These are phyloP conservation scores for Polygonum maritimum DNA, from an alignment of 148 eudicot species.

Conservation along the genomic window DNA sequence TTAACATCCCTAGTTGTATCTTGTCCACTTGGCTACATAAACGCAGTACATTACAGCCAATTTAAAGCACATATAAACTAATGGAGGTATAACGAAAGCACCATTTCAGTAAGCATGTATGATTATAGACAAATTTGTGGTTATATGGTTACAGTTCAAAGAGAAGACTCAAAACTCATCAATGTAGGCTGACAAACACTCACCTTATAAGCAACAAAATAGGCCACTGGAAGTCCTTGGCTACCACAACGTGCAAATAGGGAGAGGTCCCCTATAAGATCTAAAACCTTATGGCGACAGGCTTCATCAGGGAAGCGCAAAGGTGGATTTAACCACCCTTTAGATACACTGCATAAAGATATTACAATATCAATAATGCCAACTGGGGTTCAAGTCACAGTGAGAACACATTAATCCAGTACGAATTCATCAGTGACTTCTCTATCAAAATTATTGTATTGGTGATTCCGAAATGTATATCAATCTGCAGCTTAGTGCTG, in stretches of 20 bases:
- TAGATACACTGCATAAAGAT: constrained; percentile 35
- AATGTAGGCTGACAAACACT: constrained; percentile 2
- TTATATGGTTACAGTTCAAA: not conserved
- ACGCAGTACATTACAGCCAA: not conserved
- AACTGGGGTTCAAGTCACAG: not conserved
- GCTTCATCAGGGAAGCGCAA: constrained; percentile 65
- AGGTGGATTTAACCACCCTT: constrained; percentile 87
- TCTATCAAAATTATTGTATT: not conserved
- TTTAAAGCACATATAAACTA: not conserved
- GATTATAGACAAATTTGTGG: not conserved
- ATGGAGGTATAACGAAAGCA: not conserved
- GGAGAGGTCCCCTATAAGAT: constrained; percentile 93
- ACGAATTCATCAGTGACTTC: not conserved
- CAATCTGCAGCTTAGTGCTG: not conserved
- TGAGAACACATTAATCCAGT: not conserved
- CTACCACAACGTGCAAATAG: constrained; percentile 65
- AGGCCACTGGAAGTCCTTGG: constrained; percentile 88
- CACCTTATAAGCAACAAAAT: constrained; percentile 78
- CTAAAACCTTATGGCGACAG: constrained; percentile 89
- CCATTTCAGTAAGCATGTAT: not conserved
- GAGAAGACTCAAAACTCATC: not conserved
- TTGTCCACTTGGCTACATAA: not conserved
- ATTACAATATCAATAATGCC: not conserved
- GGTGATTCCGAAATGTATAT: not conserved
- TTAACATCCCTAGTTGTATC: not conserved